Base-by-base conservation (phyloP, 768 basidiomycete genomes). In the Dentipellis fragilis region DNA sequence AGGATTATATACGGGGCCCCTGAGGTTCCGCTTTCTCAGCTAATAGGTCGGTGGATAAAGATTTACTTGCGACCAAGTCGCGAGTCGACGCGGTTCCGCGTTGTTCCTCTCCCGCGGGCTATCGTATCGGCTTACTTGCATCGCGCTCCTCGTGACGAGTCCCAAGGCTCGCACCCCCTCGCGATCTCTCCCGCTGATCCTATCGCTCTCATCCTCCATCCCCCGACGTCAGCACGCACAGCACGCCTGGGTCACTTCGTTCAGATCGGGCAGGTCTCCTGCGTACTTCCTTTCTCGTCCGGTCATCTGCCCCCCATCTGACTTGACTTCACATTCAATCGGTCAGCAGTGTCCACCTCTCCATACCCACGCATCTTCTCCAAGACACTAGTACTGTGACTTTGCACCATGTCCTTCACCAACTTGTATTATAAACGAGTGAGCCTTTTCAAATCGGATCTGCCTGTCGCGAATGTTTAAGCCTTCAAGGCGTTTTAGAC, bases 351-450 rank as follows among this genome's bases (percentile, higher is more conserved):
- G 22, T 16, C 22, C 48, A 17, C 19, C 40, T 39, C 47, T 10
- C 21, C 49, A 50, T 11, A 21, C 35, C 23, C 56, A 35, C 54
- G 42, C 23, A 49, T 51, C 55, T 54, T 55, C 48, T 37, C 21
- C 61, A 59, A 60, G 37, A 45, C 48, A 9, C 14, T 55, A 29
- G 29, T 54, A 46, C 49, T 49, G 38, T 34, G 23, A 51, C 48
- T 11, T 4, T n/a, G 17, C 52, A 10, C 60, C 49, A 87, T 87
- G 87, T 81, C 81, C 45, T 87, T 89, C 72, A 75, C 76, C 35
- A 95, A 96, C 67, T 64, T 91, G 46, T 96, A 94, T 72, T 93
- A 92, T 73, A 90, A 89, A 69, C 81, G 92, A 63, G 91, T 92
- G 68, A 74, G 81, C 75, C 22, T 23, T 48, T 17, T 29, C 7